Percentiles rank a stretch among this genome's conserved stretches.
Evolutionary conservation across 2,329 filamentous ascomycete species (phyloP).

Genomic region (Fusarium pseudocircinatum): DNA sequence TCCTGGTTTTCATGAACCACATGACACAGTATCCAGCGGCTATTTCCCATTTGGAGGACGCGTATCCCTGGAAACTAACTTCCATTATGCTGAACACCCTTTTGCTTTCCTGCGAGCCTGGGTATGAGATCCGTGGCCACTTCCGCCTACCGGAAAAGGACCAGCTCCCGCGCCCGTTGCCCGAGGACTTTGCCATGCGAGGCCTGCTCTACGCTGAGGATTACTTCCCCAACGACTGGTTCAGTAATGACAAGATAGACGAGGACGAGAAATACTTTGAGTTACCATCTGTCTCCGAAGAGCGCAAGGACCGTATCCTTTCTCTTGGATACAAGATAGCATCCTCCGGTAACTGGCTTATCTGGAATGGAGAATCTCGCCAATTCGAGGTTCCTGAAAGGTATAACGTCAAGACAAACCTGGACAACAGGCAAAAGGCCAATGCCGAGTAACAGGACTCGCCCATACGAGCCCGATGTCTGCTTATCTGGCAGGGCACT

Average conservation of each 20-base stretch:
- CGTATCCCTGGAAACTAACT: constrained; percentile 63
- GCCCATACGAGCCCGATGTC: neutral
- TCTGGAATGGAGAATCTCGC: constrained; percentile 51
- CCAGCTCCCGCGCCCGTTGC: constrained; percentile 63
- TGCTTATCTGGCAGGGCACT: neutral
- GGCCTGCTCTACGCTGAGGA: constrained; percentile 69
- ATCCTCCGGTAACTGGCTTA: constrained; percentile 53
- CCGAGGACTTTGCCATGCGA: constrained; percentile 74
- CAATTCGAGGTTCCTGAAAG: constrained; percentile 52
- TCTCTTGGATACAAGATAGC: constrained; percentile 65
- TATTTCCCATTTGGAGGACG: constrained; percentile 54
- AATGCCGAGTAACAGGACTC: constrained; percentile 9
- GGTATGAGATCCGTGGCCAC: constrained; percentile 51
- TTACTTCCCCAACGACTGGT: constrained; percentile 69
- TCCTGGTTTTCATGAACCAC: constrained; percentile 66
- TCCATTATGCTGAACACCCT: constrained; percentile 52
- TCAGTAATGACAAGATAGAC: constrained; percentile 65
- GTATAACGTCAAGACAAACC: constrained; percentile 44
- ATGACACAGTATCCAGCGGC: constrained; percentile 54
- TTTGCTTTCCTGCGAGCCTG: constrained; percentile 39
- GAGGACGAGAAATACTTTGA: constrained; percentile 76
- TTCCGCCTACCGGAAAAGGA: constrained; percentile 61
- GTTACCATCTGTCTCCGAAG: constrained; percentile 64
- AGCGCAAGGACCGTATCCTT: constrained; percentile 67
- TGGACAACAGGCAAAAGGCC: constrained; percentile 6